A percentile compares a stretch with the other conserved stretches of the same genome.
Conservation (phyloP, 139 green algal genomes). For the Pleodorina starrii region DNA sequence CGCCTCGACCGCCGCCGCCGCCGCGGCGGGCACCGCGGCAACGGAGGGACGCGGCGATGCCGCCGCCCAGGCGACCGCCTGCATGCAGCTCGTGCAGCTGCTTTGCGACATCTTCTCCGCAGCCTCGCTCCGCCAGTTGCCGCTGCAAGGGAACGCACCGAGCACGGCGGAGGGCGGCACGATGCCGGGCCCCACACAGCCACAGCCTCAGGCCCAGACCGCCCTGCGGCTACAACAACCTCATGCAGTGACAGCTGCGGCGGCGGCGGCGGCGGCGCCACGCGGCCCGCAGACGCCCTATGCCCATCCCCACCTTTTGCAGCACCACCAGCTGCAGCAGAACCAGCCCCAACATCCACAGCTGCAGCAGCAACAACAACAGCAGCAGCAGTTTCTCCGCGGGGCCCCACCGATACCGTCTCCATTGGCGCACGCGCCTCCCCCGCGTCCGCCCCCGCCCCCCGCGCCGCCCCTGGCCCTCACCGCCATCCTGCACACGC, state of each 20-base stretch:
- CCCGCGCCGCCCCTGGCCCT: not conserved
- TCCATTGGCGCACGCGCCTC: not conserved
- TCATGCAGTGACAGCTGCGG: no score
- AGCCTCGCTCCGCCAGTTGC: not conserved
- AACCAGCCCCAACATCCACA: not conserved
- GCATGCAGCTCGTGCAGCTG: constrained; percentile 16
- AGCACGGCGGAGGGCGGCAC: no score
- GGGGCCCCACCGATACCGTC: not conserved
- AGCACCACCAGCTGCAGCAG: not conserved
- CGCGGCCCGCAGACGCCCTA: not conserved
- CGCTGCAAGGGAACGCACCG: no score
- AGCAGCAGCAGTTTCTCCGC: not conserved
- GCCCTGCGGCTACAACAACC: not conserved
- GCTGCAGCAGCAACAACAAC: not conserved
- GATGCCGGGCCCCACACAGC: not conserved
- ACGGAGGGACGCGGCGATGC: not conserved
- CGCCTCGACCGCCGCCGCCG: not conserved
- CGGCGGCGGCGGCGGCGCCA: no score
- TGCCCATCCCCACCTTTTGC: not conserved
- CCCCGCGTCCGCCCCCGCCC: not conserved
- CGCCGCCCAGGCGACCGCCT: not conserved
- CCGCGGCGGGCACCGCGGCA: not conserved
- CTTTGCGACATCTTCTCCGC: constrained; percentile 37
- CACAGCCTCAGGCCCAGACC: not conserved
- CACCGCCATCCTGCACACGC: constrained; percentile 16